Evolutionary conservation across 2,329 filamentous ascomycete species (phyloP).

Genomic region (Aureobasidium melanogenum): DNA sequence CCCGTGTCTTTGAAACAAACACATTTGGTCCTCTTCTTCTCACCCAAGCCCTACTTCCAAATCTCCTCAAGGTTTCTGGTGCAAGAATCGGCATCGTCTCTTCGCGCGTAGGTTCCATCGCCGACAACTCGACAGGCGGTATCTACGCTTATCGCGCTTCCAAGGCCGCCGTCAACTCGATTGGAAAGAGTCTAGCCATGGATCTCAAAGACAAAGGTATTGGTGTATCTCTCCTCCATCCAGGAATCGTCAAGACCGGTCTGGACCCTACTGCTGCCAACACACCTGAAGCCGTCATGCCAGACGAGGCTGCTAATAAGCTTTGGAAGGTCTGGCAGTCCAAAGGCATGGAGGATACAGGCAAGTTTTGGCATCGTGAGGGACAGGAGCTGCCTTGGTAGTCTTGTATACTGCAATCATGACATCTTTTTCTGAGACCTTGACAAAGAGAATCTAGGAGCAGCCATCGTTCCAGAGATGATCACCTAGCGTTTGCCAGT

Average conservation of each 20-base stretch:
- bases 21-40: conserved; percentile 30
- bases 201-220: conserved; percentile 33
- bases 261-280: conserved; percentile 20
- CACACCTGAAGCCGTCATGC: conserved; percentile 32
- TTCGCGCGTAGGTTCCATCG: conserved; percentile 35
- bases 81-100: conserved; percentile 35
- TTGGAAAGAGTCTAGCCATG: conserved; percentile 36
- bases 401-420: background rate
- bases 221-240: conserved; percentile 35
- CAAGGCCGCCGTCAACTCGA: conserved; percentile 37
- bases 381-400: conserved; percentile 34
- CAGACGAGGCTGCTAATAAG: conserved; percentile 35
- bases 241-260: conserved; percentile 34
- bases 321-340: conserved; percentile 32
- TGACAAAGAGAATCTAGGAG: no score
- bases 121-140: conserved; percentile 34
- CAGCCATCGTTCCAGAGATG: no score
- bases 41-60: conserved; percentile 34
- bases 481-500: no score
- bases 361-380: conserved; percentile 37
- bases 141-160: conserved; percentile 36
- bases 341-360: conserved; percentile 34
- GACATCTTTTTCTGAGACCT: no score
- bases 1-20: conserved; percentile 35
- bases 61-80: conserved; percentile 24